Evolutionary conservation across 2,329 filamentous ascomycete species (phyloP), one percentile per base, ranked within the genome.

Genomic region (Fusarium burgessii): DNA sequence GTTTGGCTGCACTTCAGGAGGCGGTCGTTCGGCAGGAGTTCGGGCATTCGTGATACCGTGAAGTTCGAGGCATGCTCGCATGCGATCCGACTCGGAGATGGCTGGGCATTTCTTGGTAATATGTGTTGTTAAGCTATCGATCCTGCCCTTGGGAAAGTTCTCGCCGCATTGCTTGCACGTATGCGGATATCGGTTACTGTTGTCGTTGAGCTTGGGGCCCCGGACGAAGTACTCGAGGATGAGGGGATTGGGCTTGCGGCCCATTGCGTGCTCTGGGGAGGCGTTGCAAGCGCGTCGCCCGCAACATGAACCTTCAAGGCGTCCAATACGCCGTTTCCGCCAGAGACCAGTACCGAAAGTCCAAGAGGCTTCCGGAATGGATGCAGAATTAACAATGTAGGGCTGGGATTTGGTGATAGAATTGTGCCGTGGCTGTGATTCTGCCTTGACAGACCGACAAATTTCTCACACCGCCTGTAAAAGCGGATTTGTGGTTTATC

Each of bases 171-270:
- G 87, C 80, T 93, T 95, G 88, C 94, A 97, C 15, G 93, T 96
- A 78, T 97, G 93, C 75, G 93, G 91, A 78, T 98, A 98, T 63
- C 95, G 90, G 80, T 97, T 97, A 84, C 93, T 96, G 71, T 93
- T 92, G 82, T 97, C 94, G 78, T 92, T 90, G 76, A 97, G 88
- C 83, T 97, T 97, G 41, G 90, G 88, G 13, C 95, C 95, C 74
- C 94, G 90, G 80, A 93, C 90, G 81, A 97, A 98, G 85, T 94
- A 96, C 82, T 95, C 90, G 80, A 93, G 87, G 80, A 97, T 95
- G 74, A 97, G 86, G 76, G 90, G 90, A 81, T 96, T 95, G 72
- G 93, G 93, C 82, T 92, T 91, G 78, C 93, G 89, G 79, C 93
- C 93, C 93, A 95, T 95, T 75, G 78, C 83, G 79, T 68, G 71